Evolutionary conservation across 805 yeast species (phyloP).

Genomic region (Ogataea pini): DNA sequence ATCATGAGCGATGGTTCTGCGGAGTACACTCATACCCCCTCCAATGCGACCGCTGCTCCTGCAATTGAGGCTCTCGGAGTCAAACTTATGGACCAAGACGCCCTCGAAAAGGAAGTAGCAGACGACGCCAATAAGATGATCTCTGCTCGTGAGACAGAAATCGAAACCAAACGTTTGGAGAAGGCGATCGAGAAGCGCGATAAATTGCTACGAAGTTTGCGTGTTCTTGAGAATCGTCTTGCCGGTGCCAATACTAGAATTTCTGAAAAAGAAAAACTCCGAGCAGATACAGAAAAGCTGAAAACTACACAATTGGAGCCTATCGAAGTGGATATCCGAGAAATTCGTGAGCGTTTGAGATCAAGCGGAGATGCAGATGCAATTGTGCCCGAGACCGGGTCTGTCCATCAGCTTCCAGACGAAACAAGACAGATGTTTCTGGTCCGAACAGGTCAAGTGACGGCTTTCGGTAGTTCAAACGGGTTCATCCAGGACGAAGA

Average conservation of each 20-base stretch:
- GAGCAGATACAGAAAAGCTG: constrained; percentile 55
- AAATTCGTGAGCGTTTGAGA: constrained; percentile 47
- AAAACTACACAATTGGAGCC: constrained; percentile 52
- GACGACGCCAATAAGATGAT: constrained; percentile 65
- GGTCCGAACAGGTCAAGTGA: constrained; percentile 86
- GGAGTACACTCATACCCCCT: background rate
- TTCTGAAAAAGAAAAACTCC: constrained; percentile 57
- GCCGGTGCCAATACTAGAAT: constrained; percentile 58
- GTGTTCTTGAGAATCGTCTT: constrained; percentile 49
- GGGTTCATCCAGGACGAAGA: constrained; percentile 52
- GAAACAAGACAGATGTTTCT: constrained; percentile 80
- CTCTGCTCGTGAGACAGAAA: constrained; percentile 61
- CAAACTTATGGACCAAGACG: constrained; percentile 72
- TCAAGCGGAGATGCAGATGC: constrained; percentile 22
- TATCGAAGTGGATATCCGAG: constrained; percentile 60
- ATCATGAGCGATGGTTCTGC: background rate
- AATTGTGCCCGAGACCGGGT: constrained; percentile 3
- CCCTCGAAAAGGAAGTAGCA: constrained; percentile 74
- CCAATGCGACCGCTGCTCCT: constrained; percentile 1
- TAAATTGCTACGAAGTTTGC: constrained; percentile 45
- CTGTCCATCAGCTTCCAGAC: constrained; percentile 52
- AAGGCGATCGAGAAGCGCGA: constrained; percentile 56
- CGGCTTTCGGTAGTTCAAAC: constrained; percentile 81
- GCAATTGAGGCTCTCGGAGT: constrained; percentile 48
- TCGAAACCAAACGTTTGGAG: constrained; percentile 73